Evolutionary conservation across 2,329 filamentous ascomycete species (phyloP), one percentile per base, ranked within the genome.

Genomic region (Ophiostoma novo-ulmi): DNA sequence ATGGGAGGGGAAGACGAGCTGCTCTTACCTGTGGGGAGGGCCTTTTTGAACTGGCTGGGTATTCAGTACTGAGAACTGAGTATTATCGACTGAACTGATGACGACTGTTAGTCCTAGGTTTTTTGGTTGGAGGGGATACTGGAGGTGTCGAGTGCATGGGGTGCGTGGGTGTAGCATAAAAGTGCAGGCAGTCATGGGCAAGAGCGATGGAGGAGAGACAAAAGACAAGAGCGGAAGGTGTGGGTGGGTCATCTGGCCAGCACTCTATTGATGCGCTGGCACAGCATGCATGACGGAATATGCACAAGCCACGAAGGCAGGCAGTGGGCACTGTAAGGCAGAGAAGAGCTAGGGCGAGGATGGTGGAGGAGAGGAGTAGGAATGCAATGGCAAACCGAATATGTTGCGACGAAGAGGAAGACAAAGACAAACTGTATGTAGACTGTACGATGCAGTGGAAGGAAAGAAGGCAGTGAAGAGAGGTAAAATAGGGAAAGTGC

Each of bases 251-350:
- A 3, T 20, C 63, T 22, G 63, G 63, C 48, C 67, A 69, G 55
- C 69, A 65, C 61, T 79, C 77, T 79, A 76, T 82, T 83, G 81
- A 84, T 84, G 82, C 80, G 82, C 79, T 84, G 82, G 82, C 84
- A 85, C 63, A 39, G 36, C 63, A 65, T 67, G 65, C 65, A 67
- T 67, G 65, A 85, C 83, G 83, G 83, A 82, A 84, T 82, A 83
- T 85, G 85, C 84, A 85, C 78, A 80, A 81, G 78, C 80, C 78
- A 80, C 80, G 80, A 44, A 41, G 41, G 44, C 6, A 65, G 14
- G 39, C 17, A 66, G 61, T 8, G 26, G 26, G 41, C 31, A 55
- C 17, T 35, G 39, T 44, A 35, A 44, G 22, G 41, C 41, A 48
- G 58, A 35, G 61, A 20, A 68, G 39, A 61, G n/a, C 44, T 26